A percentile compares a stretch with the other conserved stretches of the same genome.
Evolutionary conservation across 192 early-diverging fungal genomes (phyloP).

Genomic region (Coemansia sp.): DNA sequence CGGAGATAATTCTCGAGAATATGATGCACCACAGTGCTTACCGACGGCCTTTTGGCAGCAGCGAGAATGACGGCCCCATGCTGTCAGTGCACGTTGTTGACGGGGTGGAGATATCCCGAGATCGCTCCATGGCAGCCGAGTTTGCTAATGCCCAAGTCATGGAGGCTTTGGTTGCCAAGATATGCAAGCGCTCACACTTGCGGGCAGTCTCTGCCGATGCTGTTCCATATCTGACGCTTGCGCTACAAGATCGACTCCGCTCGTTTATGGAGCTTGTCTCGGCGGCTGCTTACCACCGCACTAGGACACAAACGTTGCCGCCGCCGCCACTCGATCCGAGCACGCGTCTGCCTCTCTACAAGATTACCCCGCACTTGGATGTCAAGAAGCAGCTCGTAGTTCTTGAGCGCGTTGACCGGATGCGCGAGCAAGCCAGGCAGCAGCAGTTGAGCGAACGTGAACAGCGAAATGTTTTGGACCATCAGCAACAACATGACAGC

Average conservation of each 20-base stretch:
- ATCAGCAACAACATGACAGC: constrained; percentile 14
- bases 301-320: constrained; percentile 56
- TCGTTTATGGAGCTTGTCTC: constrained; percentile 64
- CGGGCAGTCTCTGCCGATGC: constrained; percentile 57
- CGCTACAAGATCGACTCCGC: constrained; percentile 64
- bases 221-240: constrained; percentile 60
- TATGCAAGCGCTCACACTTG: constrained; percentile 16
- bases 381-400: constrained; percentile 65
- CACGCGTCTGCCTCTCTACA: constrained; percentile 61
- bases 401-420: constrained; percentile 64
- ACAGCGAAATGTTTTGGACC: constrained; percentile 28
- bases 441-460: constrained; percentile 47
- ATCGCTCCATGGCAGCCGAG: constrained; percentile 14
- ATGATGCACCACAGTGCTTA: constrained; percentile 9
- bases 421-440: constrained; percentile 60
- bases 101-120: constrained; percentile 20
- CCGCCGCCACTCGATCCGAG: constrained; percentile 54
- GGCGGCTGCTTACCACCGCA: constrained; percentile 67
- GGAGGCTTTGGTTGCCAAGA: constrained; percentile 12
- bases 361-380: constrained; percentile 62
- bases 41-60: constrained; percentile 1
- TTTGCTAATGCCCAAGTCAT: constrained; percentile 10
- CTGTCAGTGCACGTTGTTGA: constrained; percentile 5
- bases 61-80: constrained; percentile 2
- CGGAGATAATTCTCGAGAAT: constrained; percentile 56